Conservation (phyloP, 306 rosid genomes). For the Abrus pulchellus region DNA sequence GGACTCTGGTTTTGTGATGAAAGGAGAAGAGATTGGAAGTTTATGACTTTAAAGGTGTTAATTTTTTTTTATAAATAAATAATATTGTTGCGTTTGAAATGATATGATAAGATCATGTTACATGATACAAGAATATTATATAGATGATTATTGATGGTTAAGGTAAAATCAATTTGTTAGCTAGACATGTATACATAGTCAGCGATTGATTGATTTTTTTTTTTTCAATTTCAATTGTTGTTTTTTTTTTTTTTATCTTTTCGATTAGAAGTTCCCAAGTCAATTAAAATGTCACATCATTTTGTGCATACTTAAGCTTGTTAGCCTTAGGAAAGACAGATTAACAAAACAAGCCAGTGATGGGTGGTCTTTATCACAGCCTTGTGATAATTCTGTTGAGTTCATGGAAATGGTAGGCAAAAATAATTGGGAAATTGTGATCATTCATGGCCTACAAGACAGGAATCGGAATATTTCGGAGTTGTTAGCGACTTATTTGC, state of each 20-base stretch:
- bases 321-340: background rate
- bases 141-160: background rate
- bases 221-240: background rate
- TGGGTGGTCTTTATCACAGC: background rate
- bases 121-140: conserved; percentile 7
- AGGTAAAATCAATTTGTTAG: conserved; percentile 15
- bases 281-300: background rate
- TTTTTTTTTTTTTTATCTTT: background rate
- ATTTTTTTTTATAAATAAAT: conserved; percentile 23
- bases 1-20: background rate
- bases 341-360: background rate
- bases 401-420: background rate
- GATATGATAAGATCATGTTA: conserved; percentile 44
- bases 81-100: conserved; percentile 24
- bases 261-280: background rate
- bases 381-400: background rate
- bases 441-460: conserved; percentile 17
- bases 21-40: background rate
- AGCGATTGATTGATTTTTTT: background rate
- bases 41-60: conserved; percentile 14
- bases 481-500: background rate
- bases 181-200: background rate
- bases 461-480: conserved; percentile 34
- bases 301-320: background rate
- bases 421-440: conserved; percentile 26